Evolutionary conservation across 2,329 filamentous ascomycete species (phyloP).

Genomic region (Dactylellina sp.): DNA sequence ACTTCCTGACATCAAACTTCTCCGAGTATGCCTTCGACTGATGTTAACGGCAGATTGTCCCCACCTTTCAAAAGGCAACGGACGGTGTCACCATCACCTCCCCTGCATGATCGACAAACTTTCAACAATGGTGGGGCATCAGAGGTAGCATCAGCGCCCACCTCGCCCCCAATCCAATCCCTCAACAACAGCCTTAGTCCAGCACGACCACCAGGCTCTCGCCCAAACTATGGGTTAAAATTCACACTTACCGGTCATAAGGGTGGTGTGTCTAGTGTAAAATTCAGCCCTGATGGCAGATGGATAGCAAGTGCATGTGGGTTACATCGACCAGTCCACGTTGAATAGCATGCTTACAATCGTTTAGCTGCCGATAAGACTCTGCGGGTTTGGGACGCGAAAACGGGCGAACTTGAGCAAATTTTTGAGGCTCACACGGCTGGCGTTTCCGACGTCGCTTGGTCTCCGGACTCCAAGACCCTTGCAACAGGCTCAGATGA

Average conservation of each 20-base stretch:
- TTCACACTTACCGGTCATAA: constrained; percentile 81
- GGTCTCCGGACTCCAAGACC: constrained; percentile 88
- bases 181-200: constrained; percentile 9
- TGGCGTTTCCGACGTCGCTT: constrained; percentile 91
- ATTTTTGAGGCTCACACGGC: constrained; percentile 94
- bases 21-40: constrained; percentile 29
- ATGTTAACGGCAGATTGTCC: constrained; percentile 36
- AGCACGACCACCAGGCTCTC: constrained; percentile 3
- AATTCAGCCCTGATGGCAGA: constrained; percentile 88
- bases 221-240: constrained; percentile 75
- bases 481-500: constrained; percentile 94
- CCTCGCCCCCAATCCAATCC: constrained; percentile 30
- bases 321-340: constrained; percentile 58
- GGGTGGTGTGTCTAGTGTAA: constrained; percentile 82
- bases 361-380: constrained; percentile 80
- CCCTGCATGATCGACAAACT: constrained; percentile 7
- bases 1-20: constrained; percentile 2
- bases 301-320: constrained; percentile 87
- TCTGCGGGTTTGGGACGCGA: constrained; percentile 88
- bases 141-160: constrained; percentile 7
- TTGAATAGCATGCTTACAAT: neutral
- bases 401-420: constrained; percentile 81
- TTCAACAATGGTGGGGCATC: constrained; percentile 7
- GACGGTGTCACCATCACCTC: constrained; percentile 42
- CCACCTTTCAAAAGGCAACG: constrained; percentile 51